phyloP scores from a whole-genome alignment of 495 filamentous ascomycete genomes.

The Penicillium steckii region DNA sequence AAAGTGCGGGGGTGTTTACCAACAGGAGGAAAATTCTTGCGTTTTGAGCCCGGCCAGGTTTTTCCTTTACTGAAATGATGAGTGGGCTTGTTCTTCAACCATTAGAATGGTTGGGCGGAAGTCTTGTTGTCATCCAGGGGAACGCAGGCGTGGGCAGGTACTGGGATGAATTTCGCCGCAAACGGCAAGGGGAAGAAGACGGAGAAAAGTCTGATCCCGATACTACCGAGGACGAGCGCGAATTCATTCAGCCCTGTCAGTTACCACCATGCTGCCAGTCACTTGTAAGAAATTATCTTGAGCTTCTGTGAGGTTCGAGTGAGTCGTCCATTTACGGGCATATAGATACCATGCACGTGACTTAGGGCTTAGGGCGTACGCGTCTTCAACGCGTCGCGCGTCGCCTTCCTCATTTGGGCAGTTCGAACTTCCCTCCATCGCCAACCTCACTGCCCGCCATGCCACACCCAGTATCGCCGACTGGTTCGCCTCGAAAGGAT shows the following conservation, averaged over 20 bases:
- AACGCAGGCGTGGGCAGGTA: constrained; percentile 10
- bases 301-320: background rate
- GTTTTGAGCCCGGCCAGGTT: too few species aligned
- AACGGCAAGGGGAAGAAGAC: constrained; percentile 3
- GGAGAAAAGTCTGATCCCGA: background rate
- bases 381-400: constrained; percentile 10
- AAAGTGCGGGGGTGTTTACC: background rate
- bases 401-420: constrained; percentile 19
- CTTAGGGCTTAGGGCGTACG: constrained; percentile 22
- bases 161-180: constrained; percentile 11
- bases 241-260: background rate
- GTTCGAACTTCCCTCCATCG: background rate
- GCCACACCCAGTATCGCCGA: constrained; percentile 53
- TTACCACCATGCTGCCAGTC: background rate
- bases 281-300: background rate
- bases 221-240: background rate
- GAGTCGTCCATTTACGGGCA: constrained; percentile 15
- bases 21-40: background rate
- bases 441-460: constrained; percentile 30
- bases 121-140: constrained; percentile 24
- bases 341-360: constrained; percentile 13
- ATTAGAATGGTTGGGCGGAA: background rate
- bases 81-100: background rate
- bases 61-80: background rate
- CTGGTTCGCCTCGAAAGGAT: constrained; percentile 27